Base-by-base conservation (phyloP, 73 alveolate species). In the Paramecium bursaria region DNA sequence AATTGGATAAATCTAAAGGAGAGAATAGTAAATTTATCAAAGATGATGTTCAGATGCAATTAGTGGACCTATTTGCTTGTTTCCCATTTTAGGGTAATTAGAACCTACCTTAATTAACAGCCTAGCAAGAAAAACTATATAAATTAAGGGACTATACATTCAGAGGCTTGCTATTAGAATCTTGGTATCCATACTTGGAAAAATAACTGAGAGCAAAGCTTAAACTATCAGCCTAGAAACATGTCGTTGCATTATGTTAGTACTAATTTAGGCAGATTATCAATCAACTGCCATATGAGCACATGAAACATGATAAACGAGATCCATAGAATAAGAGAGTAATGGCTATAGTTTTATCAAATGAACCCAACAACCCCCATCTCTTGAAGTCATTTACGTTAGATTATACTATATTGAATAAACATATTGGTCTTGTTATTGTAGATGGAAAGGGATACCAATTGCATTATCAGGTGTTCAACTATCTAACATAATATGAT, bases 371-470 rank as follows among this genome's bases (percentile, higher is more conserved):
- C 14, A 47, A 67, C 22, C 22, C 10, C 13, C 33, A 67, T 19
- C 23, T 35, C 6, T 29, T 67, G 11, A 33, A 67, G 33, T 42
- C 53, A n/a, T 39, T 39, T 42, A 25, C 82, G 17, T 30, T 17
- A 39, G 82, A 67, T 67, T 67, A 57, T 39, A 13, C 82, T 1
- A 27, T 67, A 10, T 42, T 39, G 27, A 31, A 42, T 11, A 67
- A 67, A 67, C 44, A 33, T 42, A 42, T 67, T 35, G 82, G 82
- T 39, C 33, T 67, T 53, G 49, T 57, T n/a, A 46, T 67, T 4
- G 44, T 67, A 2, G 82, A 67, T 67, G 19, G 33, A 11, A 67
- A 67, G 10, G 82, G 82, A 2, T 53, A 67, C 13, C 44, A 67
- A 31, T 19, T 39, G 13, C 9, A 42, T 0, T 26, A 39, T 6